These are phyloP conservation scores for Pharus latifolius DNA, from an alignment of 176 grass and related monocot species.

Conservation along the genomic window DNA sequence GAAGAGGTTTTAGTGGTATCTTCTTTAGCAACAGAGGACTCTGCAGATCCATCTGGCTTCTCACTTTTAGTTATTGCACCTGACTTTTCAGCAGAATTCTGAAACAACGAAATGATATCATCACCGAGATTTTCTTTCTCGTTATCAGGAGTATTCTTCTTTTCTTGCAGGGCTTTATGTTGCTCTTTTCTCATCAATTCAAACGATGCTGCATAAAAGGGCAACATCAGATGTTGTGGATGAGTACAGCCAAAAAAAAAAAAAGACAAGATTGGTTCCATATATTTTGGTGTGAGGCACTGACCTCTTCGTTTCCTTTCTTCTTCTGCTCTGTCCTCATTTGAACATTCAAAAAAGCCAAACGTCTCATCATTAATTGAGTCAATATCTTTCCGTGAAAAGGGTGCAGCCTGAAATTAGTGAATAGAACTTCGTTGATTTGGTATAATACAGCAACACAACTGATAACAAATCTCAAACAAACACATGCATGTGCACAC, in stretches of 20 bases:
- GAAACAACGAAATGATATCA: constrained; percentile 56
- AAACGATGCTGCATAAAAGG: constrained; percentile 70
- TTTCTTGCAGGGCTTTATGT: constrained; percentile 77
- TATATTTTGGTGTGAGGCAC: neutral
- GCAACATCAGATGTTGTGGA: constrained; percentile 6
- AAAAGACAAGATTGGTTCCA: neutral
- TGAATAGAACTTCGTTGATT: neutral
- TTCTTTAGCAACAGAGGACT: constrained; percentile 31
- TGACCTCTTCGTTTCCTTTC: constrained; percentile 80
- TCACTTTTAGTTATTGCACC: constrained; percentile 26
- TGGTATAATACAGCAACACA: neutral
- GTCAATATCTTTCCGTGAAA: constrained; percentile 61
- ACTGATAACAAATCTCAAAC: neutral
- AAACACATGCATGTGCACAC: neutral
- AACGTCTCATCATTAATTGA: constrained; percentile 92
- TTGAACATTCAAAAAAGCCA: constrained; percentile 64
- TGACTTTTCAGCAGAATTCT: constrained; percentile 38
- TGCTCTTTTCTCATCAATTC: constrained; percentile 99
- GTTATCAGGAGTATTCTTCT: constrained; percentile 40
- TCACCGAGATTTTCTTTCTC: constrained; percentile 37
- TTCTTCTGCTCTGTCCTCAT: constrained; percentile 80
- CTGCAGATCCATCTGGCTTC: constrained; percentile 31
- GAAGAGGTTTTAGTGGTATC: constrained; percentile 30
- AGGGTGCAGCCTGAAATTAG: constrained; percentile 44
- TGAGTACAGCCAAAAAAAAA: neutral